Base-by-base conservation (phyloP, 768 basidiomycete genomes). In the Termitomyces sp. region DNA sequence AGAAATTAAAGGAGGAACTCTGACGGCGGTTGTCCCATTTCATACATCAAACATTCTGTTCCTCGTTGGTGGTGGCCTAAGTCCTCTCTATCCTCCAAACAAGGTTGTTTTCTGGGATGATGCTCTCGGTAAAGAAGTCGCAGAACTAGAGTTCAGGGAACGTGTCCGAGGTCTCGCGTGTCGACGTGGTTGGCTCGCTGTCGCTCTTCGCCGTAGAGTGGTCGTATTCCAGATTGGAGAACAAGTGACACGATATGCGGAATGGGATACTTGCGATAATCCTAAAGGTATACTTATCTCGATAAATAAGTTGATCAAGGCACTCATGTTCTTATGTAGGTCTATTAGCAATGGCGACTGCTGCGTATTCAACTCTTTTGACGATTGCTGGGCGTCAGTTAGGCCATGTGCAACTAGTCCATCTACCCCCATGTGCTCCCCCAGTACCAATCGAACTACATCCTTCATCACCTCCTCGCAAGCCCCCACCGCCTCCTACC, bases 81-180 rank as follows among this genome's bases (percentile, higher is more conserved):
- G 90, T 70, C 93, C 93, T 33, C 81, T 88, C 11, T 95, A 94
- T 73, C 90, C 94, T 31, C 90, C 89, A 31, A 95, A 95, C 74
- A 95, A 96, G 75, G 90, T 95, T 55, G 79, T 95, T 63, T 70
- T 96, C 55, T 95, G 92, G 92, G 89, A 95, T 71, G 93, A 93
- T 73, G 81, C 80, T 3, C 73, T 82, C 4, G 84, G 83, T n/a
- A 75, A 76, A 60, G 90, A 94, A 69, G 88, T 93, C 51, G 91
- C 90, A 39, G 92, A 95, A 70, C 80, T 95, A 59, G 93, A 95
- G 73, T 95, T 96, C 68, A 80, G 89, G 66, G 93, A 94, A 73
- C 78, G 81, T 58, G 92, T 93, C 1, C 79, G 89, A 58, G 91
- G 91, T 0, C 71, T 94, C 50, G 86, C 87, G 4, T 92, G 90